phyloP scores from a whole-genome alignment of 2,329 filamentous ascomycete genomes.

The Fusarium cyanostomum region DNA sequence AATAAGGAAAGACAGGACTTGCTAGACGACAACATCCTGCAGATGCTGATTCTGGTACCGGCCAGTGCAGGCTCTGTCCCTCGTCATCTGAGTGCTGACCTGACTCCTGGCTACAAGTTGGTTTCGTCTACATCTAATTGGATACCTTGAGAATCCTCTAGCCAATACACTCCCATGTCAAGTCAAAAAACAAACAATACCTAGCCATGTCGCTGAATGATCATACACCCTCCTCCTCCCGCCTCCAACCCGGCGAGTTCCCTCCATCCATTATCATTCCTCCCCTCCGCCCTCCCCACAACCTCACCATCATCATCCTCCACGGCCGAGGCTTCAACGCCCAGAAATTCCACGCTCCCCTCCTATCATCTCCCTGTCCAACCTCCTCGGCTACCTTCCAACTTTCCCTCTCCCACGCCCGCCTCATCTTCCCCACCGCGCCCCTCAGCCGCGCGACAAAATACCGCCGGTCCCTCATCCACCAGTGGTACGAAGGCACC shows the following conservation, averaged over 20 bases:
- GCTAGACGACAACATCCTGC: no score
- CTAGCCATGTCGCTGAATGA: not conserved
- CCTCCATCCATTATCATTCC: conserved; percentile 31
- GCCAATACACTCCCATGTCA: not conserved
- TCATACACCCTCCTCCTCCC: not conserved
- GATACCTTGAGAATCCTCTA: not conserved
- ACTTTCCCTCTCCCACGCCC: conserved; percentile 52
- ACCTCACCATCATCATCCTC: conserved; percentile 58
- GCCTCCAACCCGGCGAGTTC: conserved; percentile 36
- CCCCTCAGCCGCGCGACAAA: conserved; percentile 47
- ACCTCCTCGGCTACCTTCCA: conserved; percentile 37
- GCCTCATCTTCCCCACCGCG: conserved; percentile 63
- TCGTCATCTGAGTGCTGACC: no score
- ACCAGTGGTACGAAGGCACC: conserved; percentile 50
- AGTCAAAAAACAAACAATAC: not conserved
- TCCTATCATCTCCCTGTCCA: conserved; percentile 46
- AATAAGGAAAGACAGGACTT: no score
- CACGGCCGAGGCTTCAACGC: conserved; percentile 60
- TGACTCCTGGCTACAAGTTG: no score
- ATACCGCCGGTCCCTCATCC: conserved; percentile 46
- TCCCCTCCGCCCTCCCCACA: conserved; percentile 47
- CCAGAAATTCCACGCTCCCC: conserved; percentile 50
- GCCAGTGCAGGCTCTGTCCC: no score
- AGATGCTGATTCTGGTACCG: no score
- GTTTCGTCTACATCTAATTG: no score